phyloP scores from a whole-genome alignment of 2,329 filamentous ascomycete genomes.

The Aspergillus clavatus region DNA sequence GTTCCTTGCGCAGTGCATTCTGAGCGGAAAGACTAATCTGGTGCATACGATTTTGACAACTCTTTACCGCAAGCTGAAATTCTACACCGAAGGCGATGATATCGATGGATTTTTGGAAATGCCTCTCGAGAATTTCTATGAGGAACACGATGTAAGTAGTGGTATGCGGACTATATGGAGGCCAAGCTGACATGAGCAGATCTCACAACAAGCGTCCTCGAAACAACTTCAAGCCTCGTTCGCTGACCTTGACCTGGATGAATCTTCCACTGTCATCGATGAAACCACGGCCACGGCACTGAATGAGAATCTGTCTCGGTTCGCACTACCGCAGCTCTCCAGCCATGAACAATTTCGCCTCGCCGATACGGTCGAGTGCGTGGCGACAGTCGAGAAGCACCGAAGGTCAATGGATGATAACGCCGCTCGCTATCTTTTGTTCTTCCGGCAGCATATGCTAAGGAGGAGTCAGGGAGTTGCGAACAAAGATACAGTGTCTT shows the following conservation, averaged over 20 bases:
- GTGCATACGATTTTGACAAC: conserved; percentile 69
- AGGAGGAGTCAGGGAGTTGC: conserved; percentile 59
- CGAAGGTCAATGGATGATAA: conserved; percentile 87
- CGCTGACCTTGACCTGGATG: conserved; percentile 45
- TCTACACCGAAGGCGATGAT: conserved; percentile 72
- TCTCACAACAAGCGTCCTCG: conserved; percentile 37
- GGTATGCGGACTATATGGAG: not conserved
- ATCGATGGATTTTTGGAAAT: conserved; percentile 73
- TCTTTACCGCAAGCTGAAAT: conserved; percentile 73
- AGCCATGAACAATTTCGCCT: conserved; percentile 82
- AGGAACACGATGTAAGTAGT: conserved; percentile 41
- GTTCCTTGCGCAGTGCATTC: conserved; percentile 78
- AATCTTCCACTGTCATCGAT: conserved; percentile 61
- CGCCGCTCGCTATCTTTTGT: conserved; percentile 78
- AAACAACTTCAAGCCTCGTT: conserved; percentile 51
- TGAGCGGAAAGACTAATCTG: conserved; percentile 68
- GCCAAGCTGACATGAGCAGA: conserved; percentile 25
- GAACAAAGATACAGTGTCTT: conserved; percentile 56
- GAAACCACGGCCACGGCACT: conserved; percentile 66
- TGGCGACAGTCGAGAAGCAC: conserved; percentile 78
- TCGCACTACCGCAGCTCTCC: conserved; percentile 74
- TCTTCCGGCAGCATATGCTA: conserved; percentile 76
- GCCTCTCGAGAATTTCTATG: conserved; percentile 45
- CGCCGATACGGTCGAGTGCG: conserved; percentile 78
- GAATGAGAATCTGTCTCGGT: conserved; percentile 68